phyloP scores from a whole-genome alignment of 2,329 filamentous ascomycete genomes.

The Sporothrix humicola region DNA sequence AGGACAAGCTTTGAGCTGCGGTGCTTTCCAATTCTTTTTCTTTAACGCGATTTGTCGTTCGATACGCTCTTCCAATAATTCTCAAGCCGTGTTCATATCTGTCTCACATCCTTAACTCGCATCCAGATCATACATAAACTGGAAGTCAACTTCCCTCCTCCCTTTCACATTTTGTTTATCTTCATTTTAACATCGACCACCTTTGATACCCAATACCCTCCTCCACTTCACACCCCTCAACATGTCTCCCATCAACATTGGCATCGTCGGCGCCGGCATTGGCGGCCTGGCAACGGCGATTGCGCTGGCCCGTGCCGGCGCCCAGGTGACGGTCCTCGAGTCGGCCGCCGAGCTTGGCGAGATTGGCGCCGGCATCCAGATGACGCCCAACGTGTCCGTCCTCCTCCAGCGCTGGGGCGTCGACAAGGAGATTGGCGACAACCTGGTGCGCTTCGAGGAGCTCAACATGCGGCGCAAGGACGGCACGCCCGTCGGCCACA shows the following conservation, averaged over 20 bases:
- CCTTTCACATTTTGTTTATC: neutral
- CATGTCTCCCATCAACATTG: slow-evolving; percentile 23
- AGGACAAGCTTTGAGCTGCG: no score
- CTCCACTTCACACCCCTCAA: neutral
- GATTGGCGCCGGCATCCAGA: slow-evolving; percentile 45
- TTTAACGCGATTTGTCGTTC: no score
- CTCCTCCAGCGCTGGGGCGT: slow-evolving; percentile 50
- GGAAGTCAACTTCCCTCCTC: neutral
- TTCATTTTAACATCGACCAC: neutral
- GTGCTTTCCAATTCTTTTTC: no score
- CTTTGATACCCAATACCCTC: neutral
- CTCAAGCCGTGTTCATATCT: neutral
- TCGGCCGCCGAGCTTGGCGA: slow-evolving; percentile 50
- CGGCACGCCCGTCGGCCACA: slow-evolving; percentile 48
- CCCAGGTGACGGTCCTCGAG: slow-evolving; percentile 50
- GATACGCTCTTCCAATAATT: no score
- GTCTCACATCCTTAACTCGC: neutral
- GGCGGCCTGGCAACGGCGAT: slow-evolving; percentile 44
- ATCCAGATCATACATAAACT: neutral
- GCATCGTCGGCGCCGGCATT: slow-evolving; percentile 31
- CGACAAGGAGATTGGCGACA: slow-evolving; percentile 48
- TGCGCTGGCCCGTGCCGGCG: slow-evolving; percentile 46
- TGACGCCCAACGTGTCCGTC: slow-evolving; percentile 50
- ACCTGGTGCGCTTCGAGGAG: slow-evolving; percentile 50
- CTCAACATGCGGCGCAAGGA: slow-evolving; percentile 49